Evolutionary conservation across 2,329 filamentous ascomycete species (phyloP).

Genomic region (Microsporum ferrugineum): DNA sequence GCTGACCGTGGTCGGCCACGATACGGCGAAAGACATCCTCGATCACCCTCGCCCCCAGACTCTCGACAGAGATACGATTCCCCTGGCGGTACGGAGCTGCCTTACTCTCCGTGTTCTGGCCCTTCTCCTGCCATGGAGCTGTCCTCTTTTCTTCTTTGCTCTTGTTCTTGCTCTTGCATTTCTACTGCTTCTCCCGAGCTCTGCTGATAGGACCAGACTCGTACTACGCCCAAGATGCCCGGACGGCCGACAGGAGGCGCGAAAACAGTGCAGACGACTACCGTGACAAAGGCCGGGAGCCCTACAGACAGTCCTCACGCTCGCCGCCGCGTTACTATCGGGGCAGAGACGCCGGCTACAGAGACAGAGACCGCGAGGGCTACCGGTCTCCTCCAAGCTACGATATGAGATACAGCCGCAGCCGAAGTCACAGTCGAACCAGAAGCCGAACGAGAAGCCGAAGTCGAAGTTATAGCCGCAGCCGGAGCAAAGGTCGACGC

Average conservation of each 20-base stretch:
- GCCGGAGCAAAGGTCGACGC: conserved; percentile 23
- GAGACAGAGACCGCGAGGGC: conserved; percentile 37
- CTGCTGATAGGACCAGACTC: background rate
- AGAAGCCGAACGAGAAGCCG: conserved; percentile 24
- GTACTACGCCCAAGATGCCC: conserved; percentile 14
- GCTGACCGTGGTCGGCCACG: conserved; percentile 18
- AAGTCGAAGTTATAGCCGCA: conserved; percentile 27
- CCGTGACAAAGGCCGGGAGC: conserved; percentile 26
- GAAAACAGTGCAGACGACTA: conserved; percentile 18
- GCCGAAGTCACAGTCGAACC: conserved; percentile 26
- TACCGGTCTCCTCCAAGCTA: conserved; percentile 30
- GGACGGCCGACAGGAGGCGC: conserved; percentile 23
- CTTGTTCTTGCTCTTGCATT: background rate
- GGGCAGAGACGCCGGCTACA: conserved; percentile 23
- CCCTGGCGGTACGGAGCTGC: conserved; percentile 25
- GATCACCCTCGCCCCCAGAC: conserved; percentile 30
- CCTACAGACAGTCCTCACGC: conserved; percentile 23
- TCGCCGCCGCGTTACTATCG: conserved; percentile 30
- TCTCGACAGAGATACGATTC: conserved; percentile 20
- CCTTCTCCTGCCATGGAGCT: conserved; percentile 34
- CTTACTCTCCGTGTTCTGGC: conserved; percentile 19
- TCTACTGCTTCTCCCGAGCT: background rate
- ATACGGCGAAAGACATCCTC: conserved; percentile 27
- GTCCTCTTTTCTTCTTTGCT: background rate
- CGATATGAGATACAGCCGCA: conserved; percentile 21